A percentile compares a stretch with the other conserved stretches of the same genome.
These are phyloP conservation scores for Trichosporon faecale DNA, from an alignment of 1,284 basidiomycete genomes.

Conservation along the genomic window DNA sequence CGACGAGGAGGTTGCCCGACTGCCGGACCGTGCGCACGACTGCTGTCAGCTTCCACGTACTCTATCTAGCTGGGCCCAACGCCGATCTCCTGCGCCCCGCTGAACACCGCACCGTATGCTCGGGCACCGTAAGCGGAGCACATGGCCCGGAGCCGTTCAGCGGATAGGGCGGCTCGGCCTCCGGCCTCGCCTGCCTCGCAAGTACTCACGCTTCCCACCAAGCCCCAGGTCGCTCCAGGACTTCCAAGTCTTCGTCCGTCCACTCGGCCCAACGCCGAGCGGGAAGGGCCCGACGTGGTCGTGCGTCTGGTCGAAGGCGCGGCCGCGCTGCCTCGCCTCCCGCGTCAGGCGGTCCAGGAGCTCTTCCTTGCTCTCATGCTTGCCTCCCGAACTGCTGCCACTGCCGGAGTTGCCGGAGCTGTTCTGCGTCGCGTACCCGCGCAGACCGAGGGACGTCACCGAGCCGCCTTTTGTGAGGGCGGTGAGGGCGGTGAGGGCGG, in stretches of 20 bases:
- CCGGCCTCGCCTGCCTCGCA: neutral
- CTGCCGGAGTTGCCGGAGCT: neutral
- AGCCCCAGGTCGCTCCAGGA: constrained; percentile 75
- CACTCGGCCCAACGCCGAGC: constrained; percentile 63
- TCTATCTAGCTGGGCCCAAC: too few species aligned
- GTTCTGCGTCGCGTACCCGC: neutral
- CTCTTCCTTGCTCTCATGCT: constrained; percentile 28
- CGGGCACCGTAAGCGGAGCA: too few species aligned
- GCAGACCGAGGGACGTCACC: neutral
- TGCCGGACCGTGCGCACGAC: constrained; percentile 75
- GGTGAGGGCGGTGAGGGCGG: too few species aligned
- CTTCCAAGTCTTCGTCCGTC: constrained; percentile 55
- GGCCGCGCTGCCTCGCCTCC: constrained; percentile 24
- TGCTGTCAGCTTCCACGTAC: constrained; percentile 36
- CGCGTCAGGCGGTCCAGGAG: constrained; percentile 31
- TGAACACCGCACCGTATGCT: too few species aligned
- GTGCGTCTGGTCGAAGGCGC: constrained; percentile 23
- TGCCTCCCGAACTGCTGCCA: neutral
- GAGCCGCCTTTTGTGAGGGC: too few species aligned
- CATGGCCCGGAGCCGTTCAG: too few species aligned
- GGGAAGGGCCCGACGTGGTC: constrained; percentile 73
- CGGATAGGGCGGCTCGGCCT: neutral
- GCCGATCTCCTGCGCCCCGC: too few species aligned
- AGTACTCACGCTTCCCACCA: constrained; percentile 72
- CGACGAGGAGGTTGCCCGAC: constrained; percentile 76